Base-by-base conservation (phyloP, 1,284 basidiomycete species). In the Sparassis latifolia region DNA sequence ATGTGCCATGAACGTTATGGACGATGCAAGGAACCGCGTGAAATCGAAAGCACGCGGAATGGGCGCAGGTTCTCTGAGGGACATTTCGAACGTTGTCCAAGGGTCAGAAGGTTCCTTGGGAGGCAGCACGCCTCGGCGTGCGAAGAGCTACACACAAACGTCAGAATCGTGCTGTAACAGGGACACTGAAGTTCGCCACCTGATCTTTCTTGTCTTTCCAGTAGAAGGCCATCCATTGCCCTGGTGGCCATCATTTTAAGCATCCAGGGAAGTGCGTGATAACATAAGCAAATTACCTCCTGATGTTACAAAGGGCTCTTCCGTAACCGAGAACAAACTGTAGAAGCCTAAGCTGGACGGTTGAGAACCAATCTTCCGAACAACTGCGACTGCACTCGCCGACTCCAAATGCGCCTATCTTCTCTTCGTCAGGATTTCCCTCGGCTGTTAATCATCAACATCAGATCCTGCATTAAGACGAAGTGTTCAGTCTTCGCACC, bases 81-180 rank as follows among this genome's bases (percentile, higher is more conserved):
- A 74, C 90, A 99, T 96, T 54, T 91, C 81, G 67, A 99, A 97
- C 0, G 86, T 80, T 3, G 96, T 97, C 92, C 93, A 97, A 9
- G 76, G 71, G 47, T 70, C 69, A 12, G 54, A 61, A 3, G 55
- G 64, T 60, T 33, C 69, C 61, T 66, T 62, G 1, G 72, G 67
- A 2, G 84, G 82, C 5, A 89, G 70, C 44, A 75, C 66, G 3
- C 91, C 92, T 37, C 89, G 79, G 33, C 91, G 80, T 10, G 88
- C 91, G 52, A 86, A 85, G 1, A 95, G 75, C 81, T 89, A 52
- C 42, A 51, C 40, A 45, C 3, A 2, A 28, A n/a, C 51, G 30
- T 43, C 27, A 10, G 42, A 5, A 33, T 10, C 12, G 33, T 10
- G 5, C 20, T 4, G 39, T 28, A 47, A 50, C 28, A 42, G 10